Evolutionary conservation across 2,329 filamentous ascomycete species (phyloP).

Genomic region (Nothomitra cinnamomea): DNA sequence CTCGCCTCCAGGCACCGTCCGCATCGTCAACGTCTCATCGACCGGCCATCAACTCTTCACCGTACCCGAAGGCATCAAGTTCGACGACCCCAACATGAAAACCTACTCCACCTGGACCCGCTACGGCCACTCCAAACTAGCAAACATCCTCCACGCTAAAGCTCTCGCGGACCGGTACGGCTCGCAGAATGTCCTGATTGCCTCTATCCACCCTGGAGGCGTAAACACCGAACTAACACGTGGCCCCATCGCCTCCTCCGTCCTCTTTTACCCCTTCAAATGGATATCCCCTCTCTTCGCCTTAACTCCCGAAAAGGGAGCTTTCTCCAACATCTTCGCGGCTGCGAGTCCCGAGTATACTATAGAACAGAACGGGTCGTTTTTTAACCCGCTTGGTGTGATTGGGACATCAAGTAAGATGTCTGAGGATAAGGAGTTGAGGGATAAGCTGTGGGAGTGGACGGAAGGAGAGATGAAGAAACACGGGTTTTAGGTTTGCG

Average conservation of each 20-base stretch:
- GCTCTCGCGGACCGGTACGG: conserved; percentile 6
- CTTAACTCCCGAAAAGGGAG: background rate
- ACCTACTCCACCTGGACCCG: conserved; percentile 9
- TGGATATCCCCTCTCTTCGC: background rate
- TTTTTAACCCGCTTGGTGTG: background rate
- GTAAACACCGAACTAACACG: conserved; percentile 2
- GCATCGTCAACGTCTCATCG: conserved; percentile 14
- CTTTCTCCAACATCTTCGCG: background rate
- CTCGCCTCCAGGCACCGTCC: background rate
- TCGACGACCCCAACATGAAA: conserved; percentile 8
- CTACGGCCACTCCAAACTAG: conserved; percentile 11
- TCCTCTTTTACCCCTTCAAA: background rate
- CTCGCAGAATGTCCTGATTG: conserved; percentile 7
- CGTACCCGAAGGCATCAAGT: background rate
- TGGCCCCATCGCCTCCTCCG: background rate
- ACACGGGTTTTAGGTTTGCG: background rate
- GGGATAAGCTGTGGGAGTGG: conserved; percentile 4
- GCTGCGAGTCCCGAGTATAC: background rate
- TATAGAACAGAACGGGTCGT: background rate
- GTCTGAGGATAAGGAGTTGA: background rate
- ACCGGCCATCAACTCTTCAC: conserved; percentile 4
- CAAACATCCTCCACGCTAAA: conserved; percentile 10
- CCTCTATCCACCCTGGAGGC: background rate
- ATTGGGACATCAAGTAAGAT: background rate
- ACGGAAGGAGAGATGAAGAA: background rate